Percentiles rank a stretch among this genome's conserved stretches.
phyloP scores from a whole-genome alignment of 768 basidiomycete species.

The Agrocybe pediades region DNA sequence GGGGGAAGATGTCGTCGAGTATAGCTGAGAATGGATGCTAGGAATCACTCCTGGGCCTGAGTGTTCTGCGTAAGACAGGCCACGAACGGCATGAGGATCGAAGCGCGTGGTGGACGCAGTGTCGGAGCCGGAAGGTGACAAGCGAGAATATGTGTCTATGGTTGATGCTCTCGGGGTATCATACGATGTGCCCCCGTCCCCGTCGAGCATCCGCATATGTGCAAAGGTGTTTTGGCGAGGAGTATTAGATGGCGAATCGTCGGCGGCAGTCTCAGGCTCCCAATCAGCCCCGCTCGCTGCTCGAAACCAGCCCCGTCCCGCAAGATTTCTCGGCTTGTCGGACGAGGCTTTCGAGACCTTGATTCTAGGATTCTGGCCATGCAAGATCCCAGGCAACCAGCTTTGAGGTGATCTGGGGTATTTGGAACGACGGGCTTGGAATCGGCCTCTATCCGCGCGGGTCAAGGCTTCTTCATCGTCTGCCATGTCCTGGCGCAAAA shows the following conservation, averaged over 20 bases:
- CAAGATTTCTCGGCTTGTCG: constrained; percentile 12
- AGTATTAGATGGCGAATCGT: constrained; percentile 9
- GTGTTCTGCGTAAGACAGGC: constrained; percentile 22
- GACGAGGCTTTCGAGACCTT: constrained; percentile 4
- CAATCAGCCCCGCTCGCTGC: constrained; percentile 52
- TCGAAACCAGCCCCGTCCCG: constrained; percentile 50
- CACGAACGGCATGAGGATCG: constrained; percentile 26
- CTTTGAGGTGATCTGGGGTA: constrained; percentile 8
- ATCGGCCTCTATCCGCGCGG: constrained; percentile 21
- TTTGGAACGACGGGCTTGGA: constrained; percentile 12
- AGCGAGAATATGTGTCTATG: constrained; percentile 11
- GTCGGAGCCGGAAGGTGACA: constrained; percentile 26
- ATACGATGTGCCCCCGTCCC: constrained; percentile 2
- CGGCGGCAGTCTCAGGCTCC: constrained; percentile 30
- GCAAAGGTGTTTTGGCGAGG: not conserved
- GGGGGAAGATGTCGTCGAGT: constrained; percentile 30
- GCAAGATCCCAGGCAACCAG: constrained; percentile 16
- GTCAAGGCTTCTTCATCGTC: constrained; percentile 37
- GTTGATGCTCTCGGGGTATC: constrained; percentile 10
- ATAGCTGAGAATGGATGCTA: constrained; percentile 28
- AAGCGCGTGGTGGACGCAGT: constrained; percentile 26
- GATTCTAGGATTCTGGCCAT: constrained; percentile 2
- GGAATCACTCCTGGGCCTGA: constrained; percentile 23
- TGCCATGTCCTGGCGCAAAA: constrained; percentile 53
- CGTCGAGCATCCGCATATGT: constrained; percentile 11